These are phyloP conservation scores for Solanum chiquidenum DNA, from an alignment of 257 asterid species.

Conservation along the genomic window DNA sequence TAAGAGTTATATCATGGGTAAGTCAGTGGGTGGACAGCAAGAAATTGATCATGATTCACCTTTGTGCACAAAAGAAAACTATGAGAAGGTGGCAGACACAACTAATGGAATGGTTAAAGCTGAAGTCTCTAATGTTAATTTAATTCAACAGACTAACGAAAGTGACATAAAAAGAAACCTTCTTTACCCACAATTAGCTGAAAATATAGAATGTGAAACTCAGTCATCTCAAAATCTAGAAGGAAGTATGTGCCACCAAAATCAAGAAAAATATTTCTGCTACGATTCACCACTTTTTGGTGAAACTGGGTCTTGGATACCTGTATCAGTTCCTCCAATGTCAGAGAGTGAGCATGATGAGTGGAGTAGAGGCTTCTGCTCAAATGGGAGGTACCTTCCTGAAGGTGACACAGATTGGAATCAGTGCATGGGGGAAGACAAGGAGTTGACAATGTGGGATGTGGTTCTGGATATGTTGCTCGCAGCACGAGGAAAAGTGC, in stretches of 20 bases:
- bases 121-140: constrained; percentile 12
- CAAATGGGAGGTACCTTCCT: constrained; percentile 73
- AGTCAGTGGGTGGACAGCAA: background rate
- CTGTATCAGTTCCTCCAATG: constrained; percentile 98
- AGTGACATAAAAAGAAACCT: constrained; percentile 4
- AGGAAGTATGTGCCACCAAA: constrained; percentile 4
- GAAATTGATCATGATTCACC: background rate
- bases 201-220: constrained; percentile 2
- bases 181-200: constrained; percentile 13
- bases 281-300: constrained; percentile 72
- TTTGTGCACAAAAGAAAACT: background rate
- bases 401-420: constrained; percentile 60
- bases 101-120: constrained; percentile 6
- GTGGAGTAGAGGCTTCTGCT: constrained; percentile 68
- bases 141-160: background rate
- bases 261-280: constrained; percentile 57
- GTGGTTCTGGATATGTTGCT: constrained; percentile 87
- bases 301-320: constrained; percentile 96
- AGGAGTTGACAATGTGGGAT: constrained; percentile 97
- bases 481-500: constrained; percentile 83
- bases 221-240: constrained; percentile 11
- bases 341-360: constrained; percentile 71
- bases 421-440: constrained; percentile 46
- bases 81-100: constrained; percentile 1
- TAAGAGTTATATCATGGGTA: background rate